Percentiles rank a stretch among this genome's conserved stretches.
Evolutionary conservation across 78 protist species (phyloP).

Genomic region (Pigoraptor vietnamica): DNA sequence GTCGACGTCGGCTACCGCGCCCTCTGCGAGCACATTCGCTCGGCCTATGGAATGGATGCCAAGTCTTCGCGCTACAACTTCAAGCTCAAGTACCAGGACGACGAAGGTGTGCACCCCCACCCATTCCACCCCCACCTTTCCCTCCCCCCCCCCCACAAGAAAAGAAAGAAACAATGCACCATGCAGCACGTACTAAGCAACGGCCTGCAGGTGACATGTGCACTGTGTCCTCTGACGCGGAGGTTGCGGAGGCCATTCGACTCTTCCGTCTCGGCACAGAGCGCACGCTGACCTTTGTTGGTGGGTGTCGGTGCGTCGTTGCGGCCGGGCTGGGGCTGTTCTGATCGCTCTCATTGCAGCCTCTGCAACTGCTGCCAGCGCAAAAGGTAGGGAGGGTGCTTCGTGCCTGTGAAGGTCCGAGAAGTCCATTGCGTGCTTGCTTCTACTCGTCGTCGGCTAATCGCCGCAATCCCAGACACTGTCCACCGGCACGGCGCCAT

Average conservation of each 20-base stretch:
- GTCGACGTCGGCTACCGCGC: neutral
- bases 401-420: neutral
- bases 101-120: neutral
- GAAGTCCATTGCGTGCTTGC: neutral
- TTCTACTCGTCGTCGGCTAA: no score
- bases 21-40: neutral
- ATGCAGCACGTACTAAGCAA: no score
- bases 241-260: neutral
- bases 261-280: neutral
- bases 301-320: neutral
- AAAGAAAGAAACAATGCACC: no score
- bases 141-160: no score
- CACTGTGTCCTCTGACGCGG: neutral
- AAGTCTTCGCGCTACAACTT: neutral
- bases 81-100: neutral
- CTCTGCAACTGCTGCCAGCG: neutral
- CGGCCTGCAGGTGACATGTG: neutral
- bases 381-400: neutral
- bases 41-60: neutral
- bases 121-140: neutral
- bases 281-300: neutral
- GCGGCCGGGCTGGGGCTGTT: neutral
- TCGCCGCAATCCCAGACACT: neutral
- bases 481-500: slow-evolving; percentile 6
- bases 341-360: neutral